A percentile compares a stretch with the other conserved stretches of the same genome.
Conservation (phyloP, 257 asterid genomes). For the Solanum pimpinellifolium region DNA sequence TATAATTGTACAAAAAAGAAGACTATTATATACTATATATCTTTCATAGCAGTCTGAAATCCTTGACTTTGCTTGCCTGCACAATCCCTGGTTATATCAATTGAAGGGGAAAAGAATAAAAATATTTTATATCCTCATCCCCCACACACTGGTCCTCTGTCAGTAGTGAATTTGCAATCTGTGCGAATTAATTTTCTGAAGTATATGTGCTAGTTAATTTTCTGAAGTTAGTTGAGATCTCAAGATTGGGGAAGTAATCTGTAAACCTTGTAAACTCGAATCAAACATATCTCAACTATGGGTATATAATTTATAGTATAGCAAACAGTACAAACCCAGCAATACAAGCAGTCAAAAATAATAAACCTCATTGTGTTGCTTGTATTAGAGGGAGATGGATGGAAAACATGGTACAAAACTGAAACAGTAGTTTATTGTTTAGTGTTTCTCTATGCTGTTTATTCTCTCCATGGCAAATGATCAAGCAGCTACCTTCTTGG, state of each 20-base stretch:
- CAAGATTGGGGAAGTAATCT: background rate
- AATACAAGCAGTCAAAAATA: background rate
- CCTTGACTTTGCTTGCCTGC: background rate
- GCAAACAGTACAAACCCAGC: background rate
- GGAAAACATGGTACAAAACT: background rate
- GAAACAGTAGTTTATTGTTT: background rate
- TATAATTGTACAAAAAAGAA: too few species aligned
- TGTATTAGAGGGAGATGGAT: background rate
- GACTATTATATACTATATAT: too few species aligned
- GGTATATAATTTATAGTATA: background rate
- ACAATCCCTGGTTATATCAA: background rate
- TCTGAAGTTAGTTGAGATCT: background rate
- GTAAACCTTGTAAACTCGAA: background rate
- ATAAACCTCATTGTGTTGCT: background rate
- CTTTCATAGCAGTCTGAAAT: background rate
- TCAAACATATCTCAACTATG: background rate
- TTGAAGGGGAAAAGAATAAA: background rate
- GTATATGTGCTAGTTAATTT: background rate
- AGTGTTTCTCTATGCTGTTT: conserved; percentile 2
- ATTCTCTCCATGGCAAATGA: conserved; percentile 3
- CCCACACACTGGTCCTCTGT: background rate
- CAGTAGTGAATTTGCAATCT: background rate
- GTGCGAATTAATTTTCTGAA: too few species aligned
- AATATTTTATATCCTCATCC: background rate
- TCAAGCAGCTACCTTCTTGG: conserved; percentile 90